Evolutionary conservation across 2,329 filamentous ascomycete genomes (phyloP).

Genomic region (Sclerotinia glacialis): DNA sequence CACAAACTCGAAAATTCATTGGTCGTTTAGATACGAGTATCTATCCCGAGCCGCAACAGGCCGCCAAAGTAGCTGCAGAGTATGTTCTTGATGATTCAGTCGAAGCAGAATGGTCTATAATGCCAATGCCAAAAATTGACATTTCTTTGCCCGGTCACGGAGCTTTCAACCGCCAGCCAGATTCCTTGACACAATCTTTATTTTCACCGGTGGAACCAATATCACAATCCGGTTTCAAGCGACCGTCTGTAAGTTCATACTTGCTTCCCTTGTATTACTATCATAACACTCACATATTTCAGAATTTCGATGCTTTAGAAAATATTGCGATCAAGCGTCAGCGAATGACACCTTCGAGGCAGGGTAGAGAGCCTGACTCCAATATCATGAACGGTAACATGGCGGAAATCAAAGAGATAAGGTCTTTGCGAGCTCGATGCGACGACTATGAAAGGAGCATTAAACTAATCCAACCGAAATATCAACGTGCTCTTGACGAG

Average conservation of each 20-base stretch:
- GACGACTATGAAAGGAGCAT: conserved; percentile 48
- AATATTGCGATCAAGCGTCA: conserved; percentile 16
- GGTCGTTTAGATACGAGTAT: conserved; percentile 25
- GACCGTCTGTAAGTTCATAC: conserved; percentile 19
- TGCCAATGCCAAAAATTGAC: conserved; percentile 32
- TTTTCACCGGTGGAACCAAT: conserved; percentile 12
- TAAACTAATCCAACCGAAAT: conserved; percentile 47
- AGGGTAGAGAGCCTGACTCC: not conserved
- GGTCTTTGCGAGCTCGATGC: conserved; percentile 46
- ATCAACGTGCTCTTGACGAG: conserved; percentile 52
- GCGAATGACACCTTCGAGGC: conserved; percentile 16
- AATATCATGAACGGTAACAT: conserved; percentile 38
- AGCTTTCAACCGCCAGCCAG: not conserved
- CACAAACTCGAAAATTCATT: conserved; percentile 29
- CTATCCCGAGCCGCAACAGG: conserved; percentile 29
- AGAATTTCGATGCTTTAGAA: conserved; percentile 18
- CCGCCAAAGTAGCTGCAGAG: conserved; percentile 31
- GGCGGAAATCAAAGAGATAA: conserved; percentile 43
- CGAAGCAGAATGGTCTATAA: conserved; percentile 30
- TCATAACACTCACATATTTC: not conserved
- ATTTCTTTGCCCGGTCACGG: not conserved
- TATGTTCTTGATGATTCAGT: conserved; percentile 27
- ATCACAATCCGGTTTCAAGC: conserved; percentile 20
- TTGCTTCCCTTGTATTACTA: not conserved
- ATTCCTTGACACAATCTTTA: conserved; percentile 2